Evolutionary conservation across 2,329 filamentous ascomycete genomes (phyloP).

Genomic region (Clonostachys rhizophaga): DNA sequence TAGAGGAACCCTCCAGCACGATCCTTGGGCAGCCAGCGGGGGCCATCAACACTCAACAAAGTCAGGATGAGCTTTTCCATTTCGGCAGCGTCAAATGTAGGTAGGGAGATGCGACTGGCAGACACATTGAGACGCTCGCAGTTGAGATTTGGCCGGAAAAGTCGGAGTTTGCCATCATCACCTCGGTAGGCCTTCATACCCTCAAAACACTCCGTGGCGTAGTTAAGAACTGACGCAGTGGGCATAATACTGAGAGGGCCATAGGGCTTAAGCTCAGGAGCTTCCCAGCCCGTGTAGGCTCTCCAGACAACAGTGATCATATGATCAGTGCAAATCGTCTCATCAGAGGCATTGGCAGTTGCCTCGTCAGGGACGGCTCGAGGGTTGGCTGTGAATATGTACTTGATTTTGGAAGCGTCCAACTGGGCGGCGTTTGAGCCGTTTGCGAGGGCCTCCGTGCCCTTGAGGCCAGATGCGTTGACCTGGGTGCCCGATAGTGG

Average conservation of each 20-base stretch:
- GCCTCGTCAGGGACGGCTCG: slow-evolving; percentile 48
- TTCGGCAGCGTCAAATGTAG: slow-evolving; percentile 65
- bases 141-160: slow-evolving; percentile 76
- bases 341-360: slow-evolving; percentile 36
- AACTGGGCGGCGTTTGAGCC: slow-evolving; percentile 37
- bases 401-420: slow-evolving; percentile 57
- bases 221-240: slow-evolving; percentile 77
- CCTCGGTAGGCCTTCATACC: slow-evolving; percentile 80
- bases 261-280: slow-evolving; percentile 71
- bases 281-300: slow-evolving; percentile 60
- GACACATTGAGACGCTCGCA: slow-evolving; percentile 59
- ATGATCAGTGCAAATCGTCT: slow-evolving; percentile 73
- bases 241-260: slow-evolving; percentile 75
- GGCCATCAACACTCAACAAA: slow-evolving; percentile 68
- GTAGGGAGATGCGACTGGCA: slow-evolving; percentile 65
- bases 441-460: slow-evolving; percentile 24
- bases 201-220: slow-evolving; percentile 89
- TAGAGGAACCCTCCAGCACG: slow-evolving; percentile 72
- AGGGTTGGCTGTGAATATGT: slow-evolving; percentile 44
- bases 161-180: slow-evolving; percentile 65
- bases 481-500: no score
- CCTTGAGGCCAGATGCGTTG: slow-evolving; percentile 4
- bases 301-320: slow-evolving; percentile 77
- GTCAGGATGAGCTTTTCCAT: slow-evolving; percentile 69
- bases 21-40: slow-evolving; percentile 73